phyloP scores from a whole-genome alignment of 768 basidiomycete genomes.

The Tulasnella calospora region DNA sequence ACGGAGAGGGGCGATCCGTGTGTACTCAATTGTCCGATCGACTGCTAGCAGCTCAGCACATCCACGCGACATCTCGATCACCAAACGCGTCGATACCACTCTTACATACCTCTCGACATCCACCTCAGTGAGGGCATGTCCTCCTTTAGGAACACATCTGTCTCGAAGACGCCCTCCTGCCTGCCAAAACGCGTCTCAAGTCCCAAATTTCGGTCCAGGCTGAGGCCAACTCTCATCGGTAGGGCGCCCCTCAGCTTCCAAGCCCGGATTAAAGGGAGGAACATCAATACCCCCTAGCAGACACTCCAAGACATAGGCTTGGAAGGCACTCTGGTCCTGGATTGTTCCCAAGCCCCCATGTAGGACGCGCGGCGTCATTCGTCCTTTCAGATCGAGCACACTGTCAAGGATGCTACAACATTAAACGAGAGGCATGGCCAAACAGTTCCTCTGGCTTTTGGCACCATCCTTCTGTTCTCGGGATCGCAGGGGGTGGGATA shows the following conservation, averaged over 20 bases:
- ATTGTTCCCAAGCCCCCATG: not conserved
- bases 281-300: not conserved
- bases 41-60: not conserved
- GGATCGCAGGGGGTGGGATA: not conserved
- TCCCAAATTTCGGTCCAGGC: not conserved
- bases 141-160: not conserved
- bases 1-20: not conserved
- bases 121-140: not conserved
- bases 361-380: not conserved
- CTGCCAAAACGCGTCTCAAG: not conserved
- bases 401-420: not conserved
- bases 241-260: not conserved
- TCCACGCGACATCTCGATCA: not conserved
- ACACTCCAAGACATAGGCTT: not conserved
- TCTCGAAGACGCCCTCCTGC: not conserved
- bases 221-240: not conserved
- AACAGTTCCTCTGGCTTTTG: not conserved
- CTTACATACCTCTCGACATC: not conserved
- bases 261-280: not conserved
- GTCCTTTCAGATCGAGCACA: not conserved
- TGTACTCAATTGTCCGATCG: not conserved
- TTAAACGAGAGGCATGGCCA: not conserved
- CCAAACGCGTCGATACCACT: conserved; percentile 2
- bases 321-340: not conserved
- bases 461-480: not conserved